Base-by-base conservation (phyloP, 352 stramenopile species). In the Globisporangium paddicum region DNA sequence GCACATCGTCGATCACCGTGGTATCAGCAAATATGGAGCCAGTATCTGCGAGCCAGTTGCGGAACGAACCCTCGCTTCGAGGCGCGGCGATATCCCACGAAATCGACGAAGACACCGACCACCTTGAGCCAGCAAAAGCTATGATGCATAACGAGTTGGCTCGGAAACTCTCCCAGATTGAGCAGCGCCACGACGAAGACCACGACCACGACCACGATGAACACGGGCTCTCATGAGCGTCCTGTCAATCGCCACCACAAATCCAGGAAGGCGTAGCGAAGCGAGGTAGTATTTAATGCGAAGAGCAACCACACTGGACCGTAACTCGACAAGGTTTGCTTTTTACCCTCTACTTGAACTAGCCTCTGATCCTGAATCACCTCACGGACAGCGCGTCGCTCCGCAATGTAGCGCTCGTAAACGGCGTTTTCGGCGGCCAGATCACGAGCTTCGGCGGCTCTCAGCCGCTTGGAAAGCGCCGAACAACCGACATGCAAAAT, bases 1-100 rank as follows among this genome's bases (percentile, higher is more conserved):
- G 58, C 26, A 28, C 68, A 5, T 58, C 63, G 0, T 79, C 73
- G 8, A 64, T 82, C 9, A 70, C 42, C 5, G 51, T 64, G 0
- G 37, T 57, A 1, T 53, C 73, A 25, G 47, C 64, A n/a, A 60
- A 53, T 19, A 52, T 63, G 1, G 69, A 81, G 23, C 10, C 56
- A 1, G 52, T 75, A 0, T 64, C 66, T 10, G 57, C 64, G 2
- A 74, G 63, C 23, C 40, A 60, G 5, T 28, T 78, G 2, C 35
- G 35, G n/a, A 50, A 63, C 42, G 72, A 78, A 49, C 72, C 72
- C 16, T 23, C 42, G 3, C 25, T 55, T 16, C 59, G 59, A 6
- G 42, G 37, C 13, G 28, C 59, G 14, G 19, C 9, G 7, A 23
- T 46, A 14, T 23, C 25, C 1, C 51, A 5, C 18, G 6, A 58